These are phyloP conservation scores for Thyridium curvatum DNA, from an alignment of 2,329 filamentous ascomycete species.

Conservation along the genomic window DNA sequence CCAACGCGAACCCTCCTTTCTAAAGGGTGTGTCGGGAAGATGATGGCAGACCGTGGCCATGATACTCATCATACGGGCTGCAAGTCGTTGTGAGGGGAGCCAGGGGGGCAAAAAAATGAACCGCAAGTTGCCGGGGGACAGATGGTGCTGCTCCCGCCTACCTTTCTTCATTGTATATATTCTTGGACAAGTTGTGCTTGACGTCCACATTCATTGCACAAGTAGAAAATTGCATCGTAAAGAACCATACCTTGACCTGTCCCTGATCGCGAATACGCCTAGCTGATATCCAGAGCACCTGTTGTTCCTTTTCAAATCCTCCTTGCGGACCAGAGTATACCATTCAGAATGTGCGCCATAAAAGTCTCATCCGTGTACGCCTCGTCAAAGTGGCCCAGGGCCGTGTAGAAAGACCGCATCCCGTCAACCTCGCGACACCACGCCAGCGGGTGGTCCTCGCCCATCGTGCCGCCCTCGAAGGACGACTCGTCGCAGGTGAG, in stretches of 20 bases:
- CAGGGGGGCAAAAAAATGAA: no score
- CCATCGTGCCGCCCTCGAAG: slow-evolving; percentile 27
- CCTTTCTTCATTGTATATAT: no score
- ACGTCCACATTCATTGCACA: no score
- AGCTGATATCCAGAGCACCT: background rate
- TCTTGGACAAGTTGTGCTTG: no score
- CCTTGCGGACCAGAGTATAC: slow-evolving; percentile 19
- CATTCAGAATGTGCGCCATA: slow-evolving; percentile 14
- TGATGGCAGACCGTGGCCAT: no score
- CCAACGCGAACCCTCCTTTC: slow-evolving; percentile 50
- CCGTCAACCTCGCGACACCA: slow-evolving; percentile 33
- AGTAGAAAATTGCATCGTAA: no score
- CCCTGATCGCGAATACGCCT: slow-evolving; percentile 4
- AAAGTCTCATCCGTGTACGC: slow-evolving; percentile 27
- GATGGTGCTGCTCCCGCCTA: no score
- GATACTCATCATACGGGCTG: no score
- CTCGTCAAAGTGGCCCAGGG: slow-evolving; percentile 33
- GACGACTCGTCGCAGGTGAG: slow-evolving; percentile 25
- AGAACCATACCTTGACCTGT: no score
- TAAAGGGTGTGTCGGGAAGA: slow-evolving; percentile 9
- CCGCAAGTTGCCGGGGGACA: no score
- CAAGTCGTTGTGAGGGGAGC: no score
- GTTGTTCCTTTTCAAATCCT: slow-evolving; percentile 7
- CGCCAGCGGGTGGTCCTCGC: slow-evolving; percentile 28
- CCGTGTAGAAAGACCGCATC: slow-evolving; percentile 31